Percentiles rank a stretch among this genome's conserved stretches.
phyloP scores from a whole-genome alignment of 2,329 filamentous ascomycete genomes.

The Pleochaeta shiraiana region DNA sequence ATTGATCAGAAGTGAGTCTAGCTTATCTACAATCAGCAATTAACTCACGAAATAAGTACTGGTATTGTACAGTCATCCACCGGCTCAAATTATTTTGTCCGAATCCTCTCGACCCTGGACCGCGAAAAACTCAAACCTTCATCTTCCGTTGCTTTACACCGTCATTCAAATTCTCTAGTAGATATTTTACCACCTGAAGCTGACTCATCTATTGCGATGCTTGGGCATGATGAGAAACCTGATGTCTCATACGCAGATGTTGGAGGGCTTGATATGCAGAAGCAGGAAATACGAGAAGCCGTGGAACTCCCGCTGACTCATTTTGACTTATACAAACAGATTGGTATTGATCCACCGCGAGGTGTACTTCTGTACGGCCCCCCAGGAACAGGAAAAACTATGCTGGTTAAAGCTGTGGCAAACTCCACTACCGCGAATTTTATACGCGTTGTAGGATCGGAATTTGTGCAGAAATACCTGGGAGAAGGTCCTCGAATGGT shows the following conservation, averaged over 20 bases:
- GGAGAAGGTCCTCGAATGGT: constrained; percentile 98
- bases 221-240: constrained; percentile 89
- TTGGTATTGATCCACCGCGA: constrained; percentile 92
- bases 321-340: constrained; percentile 96
- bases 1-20: constrained; percentile 84
- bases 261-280: constrained; percentile 97
- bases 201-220: constrained; percentile 97
- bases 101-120: constrained; percentile 93
- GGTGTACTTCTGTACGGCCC: constrained; percentile 93
- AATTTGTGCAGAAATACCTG: constrained; percentile 98
- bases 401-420: constrained; percentile 95
- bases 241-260: constrained; percentile 97
- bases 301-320: constrained; percentile 93
- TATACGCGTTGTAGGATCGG: constrained; percentile 92
- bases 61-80: constrained; percentile 98
- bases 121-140: constrained; percentile 96
- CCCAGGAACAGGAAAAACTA: constrained; percentile 89
- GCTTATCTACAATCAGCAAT: not conserved
- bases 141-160: constrained; percentile 90
- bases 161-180: constrained; percentile 95
- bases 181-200: constrained; percentile 98
- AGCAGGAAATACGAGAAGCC: constrained; percentile 96
- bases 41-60: constrained; percentile 35
- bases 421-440: constrained; percentile 98
- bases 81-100: constrained; percentile 96